Percentiles rank a stretch among this genome's conserved stretches.
phyloP scores from a whole-genome alignment of 2,329 filamentous ascomycete species.

The Ambrosiella beaveri region DNA sequence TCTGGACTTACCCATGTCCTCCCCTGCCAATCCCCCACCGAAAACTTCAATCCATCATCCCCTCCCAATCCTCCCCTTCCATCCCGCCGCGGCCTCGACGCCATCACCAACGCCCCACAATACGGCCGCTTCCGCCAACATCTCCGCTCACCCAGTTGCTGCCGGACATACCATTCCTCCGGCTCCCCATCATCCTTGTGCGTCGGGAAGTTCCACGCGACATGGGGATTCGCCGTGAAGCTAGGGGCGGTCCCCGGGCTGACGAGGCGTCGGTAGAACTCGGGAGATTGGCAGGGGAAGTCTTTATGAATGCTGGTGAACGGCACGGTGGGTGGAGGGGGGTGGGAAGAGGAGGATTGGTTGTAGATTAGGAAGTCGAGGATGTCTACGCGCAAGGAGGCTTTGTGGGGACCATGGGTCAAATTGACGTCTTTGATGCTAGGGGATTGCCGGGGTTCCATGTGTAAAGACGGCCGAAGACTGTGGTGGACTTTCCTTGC shows the following conservation, averaged over 20 bases:
- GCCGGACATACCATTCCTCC: background rate
- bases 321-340: background rate
- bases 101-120: background rate
- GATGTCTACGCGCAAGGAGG: background rate
- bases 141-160: background rate
- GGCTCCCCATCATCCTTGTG: background rate
- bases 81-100: background rate
- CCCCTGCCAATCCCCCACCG: background rate
- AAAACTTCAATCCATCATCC: background rate
- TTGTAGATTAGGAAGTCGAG: background rate
- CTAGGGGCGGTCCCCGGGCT: background rate
- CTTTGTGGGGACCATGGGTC: background rate
- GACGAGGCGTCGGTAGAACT: background rate
- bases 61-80: background rate
- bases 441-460: background rate
- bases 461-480: background rate
- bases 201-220: background rate
- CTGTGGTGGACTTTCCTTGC: no score
- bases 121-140: background rate
- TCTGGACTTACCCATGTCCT: background rate
- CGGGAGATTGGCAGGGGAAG: background rate
- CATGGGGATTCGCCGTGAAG: background rate
- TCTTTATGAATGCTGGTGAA: background rate
- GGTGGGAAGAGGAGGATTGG: background rate
- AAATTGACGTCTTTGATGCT: background rate